Evolutionary conservation across 2,329 filamentous ascomycete genomes (phyloP), one percentile per base, ranked within the genome.

Genomic region (Cercospora sp.): DNA sequence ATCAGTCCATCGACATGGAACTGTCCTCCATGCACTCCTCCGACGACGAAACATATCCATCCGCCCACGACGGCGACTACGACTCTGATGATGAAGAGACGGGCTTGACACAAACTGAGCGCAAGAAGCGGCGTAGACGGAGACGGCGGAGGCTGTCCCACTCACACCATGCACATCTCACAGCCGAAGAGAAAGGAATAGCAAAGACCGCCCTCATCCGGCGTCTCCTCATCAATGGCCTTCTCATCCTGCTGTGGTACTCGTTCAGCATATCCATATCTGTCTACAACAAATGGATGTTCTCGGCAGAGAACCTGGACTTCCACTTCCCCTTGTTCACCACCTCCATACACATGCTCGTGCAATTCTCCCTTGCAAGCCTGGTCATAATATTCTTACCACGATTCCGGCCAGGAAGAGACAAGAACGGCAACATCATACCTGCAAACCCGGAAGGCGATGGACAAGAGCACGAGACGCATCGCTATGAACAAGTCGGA

Each of bases 251-350:
- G 26, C 80, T 96, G 71, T 99, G 95, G 94, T 89, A 92, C 78
- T 82, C 93, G 45, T 98, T 98, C 80, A 97, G 94, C 18, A 87
- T 98, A 72, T 93, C 92, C 60, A 97, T 97, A 78, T 97, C 93
- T 69, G 86, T 97, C 90, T 99, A 98, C 85, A 99, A 99, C 86
- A 98, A 97, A 83, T 98, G 95, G 95, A 98, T 99, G 94, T 98
- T 99, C 82, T 91, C 92, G 76, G 87, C 90, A 69, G 87, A 90
- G 73, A 88, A 91, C 73, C 87, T 96, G 73, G 90, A 97, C 80
- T 99, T 99, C 79, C 90, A 92, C 62, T 98, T 95, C 76, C 95
- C 95, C 45, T 86, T 99, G 60, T 98, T 98, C 80, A 97, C 94
- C 10, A 99, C 95, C 3, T 92, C 92, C 71, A 84, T 95, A 79